A percentile compares a stretch with the other conserved stretches of the same genome.
phyloP scores from a whole-genome alignment of 164 flowering plant genomes.

The Vitis amurensis region DNA sequence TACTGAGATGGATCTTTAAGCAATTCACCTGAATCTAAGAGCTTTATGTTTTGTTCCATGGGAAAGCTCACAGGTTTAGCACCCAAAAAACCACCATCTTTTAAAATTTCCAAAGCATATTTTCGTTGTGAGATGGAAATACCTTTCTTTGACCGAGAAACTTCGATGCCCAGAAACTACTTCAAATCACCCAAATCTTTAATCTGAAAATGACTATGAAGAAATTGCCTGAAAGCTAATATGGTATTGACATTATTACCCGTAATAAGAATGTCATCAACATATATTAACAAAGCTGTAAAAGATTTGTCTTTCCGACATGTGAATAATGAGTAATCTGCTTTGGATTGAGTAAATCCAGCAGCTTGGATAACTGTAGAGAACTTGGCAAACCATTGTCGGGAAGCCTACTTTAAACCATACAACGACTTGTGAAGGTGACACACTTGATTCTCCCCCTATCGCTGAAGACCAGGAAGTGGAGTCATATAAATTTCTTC shows the following conservation, averaged over 20 bases:
- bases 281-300: slow-evolving; percentile 5
- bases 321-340: too few species aligned
- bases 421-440: too few species aligned
- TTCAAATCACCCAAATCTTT: slow-evolving; percentile 18
- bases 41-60: slow-evolving; percentile 11
- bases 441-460: too few species aligned
- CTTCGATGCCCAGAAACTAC: slow-evolving; percentile 13
- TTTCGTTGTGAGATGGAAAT: neutral
- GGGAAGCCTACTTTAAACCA: too few species aligned
- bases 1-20: slow-evolving; percentile 11
- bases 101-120: too few species aligned
- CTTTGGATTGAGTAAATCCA: too few species aligned
- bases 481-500: too few species aligned
- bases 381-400: too few species aligned
- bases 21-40: neutral
- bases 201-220: neutral
- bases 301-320: too few species aligned
- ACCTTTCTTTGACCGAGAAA: neutral
- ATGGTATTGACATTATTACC: neutral
- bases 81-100: too few species aligned
- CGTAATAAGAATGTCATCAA: slow-evolving; percentile 9
- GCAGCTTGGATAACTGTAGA: too few species aligned
- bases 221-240: neutral
- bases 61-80: slow-evolving; percentile 11
- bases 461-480: too few species aligned